These are phyloP conservation scores for Edaphochlamys debaryana DNA, from an alignment of 139 green algal genomes.

Conservation along the genomic window DNA sequence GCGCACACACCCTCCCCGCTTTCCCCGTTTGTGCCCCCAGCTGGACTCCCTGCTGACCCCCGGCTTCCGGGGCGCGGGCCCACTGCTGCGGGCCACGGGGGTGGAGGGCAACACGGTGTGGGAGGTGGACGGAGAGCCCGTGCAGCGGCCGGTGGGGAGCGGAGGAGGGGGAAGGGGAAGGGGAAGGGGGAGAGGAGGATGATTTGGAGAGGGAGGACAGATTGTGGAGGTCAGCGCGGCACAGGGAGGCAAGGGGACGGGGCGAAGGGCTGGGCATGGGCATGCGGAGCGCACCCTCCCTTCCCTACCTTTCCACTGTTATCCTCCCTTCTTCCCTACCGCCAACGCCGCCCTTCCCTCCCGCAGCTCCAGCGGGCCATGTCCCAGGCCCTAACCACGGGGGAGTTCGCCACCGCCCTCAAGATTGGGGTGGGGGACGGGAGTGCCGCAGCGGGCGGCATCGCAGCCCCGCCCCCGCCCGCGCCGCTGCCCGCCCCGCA, in stretches of 20 bases:
- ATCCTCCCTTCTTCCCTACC: too few species aligned
- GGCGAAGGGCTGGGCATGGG: too few species aligned
- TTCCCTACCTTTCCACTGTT: too few species aligned
- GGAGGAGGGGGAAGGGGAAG: neutral
- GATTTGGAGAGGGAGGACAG: too few species aligned
- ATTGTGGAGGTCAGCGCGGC: too few species aligned
- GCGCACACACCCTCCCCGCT: too few species aligned
- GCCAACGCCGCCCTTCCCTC: too few species aligned
- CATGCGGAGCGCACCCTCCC: too few species aligned
- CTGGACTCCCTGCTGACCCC: slow-evolving; percentile 18
- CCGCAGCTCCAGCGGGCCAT: slow-evolving; percentile 33
- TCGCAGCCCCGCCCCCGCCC: neutral
- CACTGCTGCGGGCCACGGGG: slow-evolving; percentile 6
- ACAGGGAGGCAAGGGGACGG: too few species aligned
- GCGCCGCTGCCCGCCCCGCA: too few species aligned
- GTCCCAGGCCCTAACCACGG: slow-evolving; percentile 18
- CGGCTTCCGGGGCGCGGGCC: slow-evolving; percentile 17
- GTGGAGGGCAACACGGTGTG: neutral
- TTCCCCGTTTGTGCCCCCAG: neutral
- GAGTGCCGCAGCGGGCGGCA: neutral
- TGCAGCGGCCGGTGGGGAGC: slow-evolving; percentile 22
- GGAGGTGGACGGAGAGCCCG: slow-evolving; percentile 34
- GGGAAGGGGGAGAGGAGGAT: neutral
- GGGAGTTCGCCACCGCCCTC: slow-evolving; percentile 14
- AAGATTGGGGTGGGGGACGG: slow-evolving; percentile 25